Percentiles rank a stretch among this genome's conserved stretches.
Conservation (phyloP, 2,329 filamentous ascomycete genomes). For the Colletotrichum sidae region DNA sequence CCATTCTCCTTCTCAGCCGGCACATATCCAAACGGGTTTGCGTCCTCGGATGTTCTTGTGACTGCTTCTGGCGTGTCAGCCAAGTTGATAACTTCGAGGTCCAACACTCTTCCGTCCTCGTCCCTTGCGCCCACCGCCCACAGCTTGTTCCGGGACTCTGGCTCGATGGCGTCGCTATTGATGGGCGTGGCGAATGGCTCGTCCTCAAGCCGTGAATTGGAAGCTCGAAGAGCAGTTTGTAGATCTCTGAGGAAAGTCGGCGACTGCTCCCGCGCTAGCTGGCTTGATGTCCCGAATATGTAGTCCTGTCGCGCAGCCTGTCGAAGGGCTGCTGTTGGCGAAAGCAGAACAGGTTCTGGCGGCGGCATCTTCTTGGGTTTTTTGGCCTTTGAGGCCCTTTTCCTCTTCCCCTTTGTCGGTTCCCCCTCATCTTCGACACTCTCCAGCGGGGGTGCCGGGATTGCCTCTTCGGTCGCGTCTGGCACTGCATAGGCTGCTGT, state of each 20-base stretch:
- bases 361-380: slow-evolving; percentile 49
- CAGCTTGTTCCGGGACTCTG: slow-evolving; percentile 56
- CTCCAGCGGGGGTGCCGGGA: slow-evolving; percentile 41
- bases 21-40: slow-evolving; percentile 55
- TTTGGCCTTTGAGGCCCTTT: slow-evolving; percentile 50
- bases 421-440: slow-evolving; percentile 46
- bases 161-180: slow-evolving; percentile 53
- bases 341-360: slow-evolving; percentile 68
- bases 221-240: slow-evolving; percentile 70
- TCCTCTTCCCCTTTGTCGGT: slow-evolving; percentile 46
- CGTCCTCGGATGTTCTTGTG: slow-evolving; percentile 39
- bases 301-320: slow-evolving; percentile 79
- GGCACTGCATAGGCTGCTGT: slow-evolving; percentile 73
- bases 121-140: slow-evolving; percentile 81
- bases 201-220: slow-evolving; percentile 57
- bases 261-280: slow-evolving; percentile 79
- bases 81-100: slow-evolving; percentile 72
- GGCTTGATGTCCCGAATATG: slow-evolving; percentile 88
- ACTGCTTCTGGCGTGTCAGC: slow-evolving; percentile 54
- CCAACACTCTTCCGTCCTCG: slow-evolving; percentile 71
- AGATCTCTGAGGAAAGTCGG: slow-evolving; percentile 73
- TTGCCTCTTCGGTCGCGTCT: slow-evolving; percentile 46
- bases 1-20: not conserved
- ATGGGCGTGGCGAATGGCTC: slow-evolving; percentile 53
- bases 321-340: slow-evolving; percentile 75